Base-by-base conservation (phyloP, 2,329 filamentous ascomycete genomes). In the Pleomassaria siparia region DNA sequence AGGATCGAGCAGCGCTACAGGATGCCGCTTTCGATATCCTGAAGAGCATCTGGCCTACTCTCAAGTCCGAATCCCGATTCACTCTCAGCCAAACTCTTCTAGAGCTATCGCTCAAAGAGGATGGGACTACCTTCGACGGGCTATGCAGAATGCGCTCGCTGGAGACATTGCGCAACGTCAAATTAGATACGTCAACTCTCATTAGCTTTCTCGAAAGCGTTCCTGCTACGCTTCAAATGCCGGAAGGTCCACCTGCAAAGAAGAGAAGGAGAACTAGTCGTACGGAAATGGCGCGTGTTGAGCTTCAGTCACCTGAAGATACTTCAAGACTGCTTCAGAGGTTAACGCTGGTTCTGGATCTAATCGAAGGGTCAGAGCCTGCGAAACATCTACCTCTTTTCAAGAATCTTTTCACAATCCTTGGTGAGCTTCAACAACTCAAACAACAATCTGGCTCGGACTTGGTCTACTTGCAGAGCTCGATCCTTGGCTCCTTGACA, bases 401-500 rank as follows among this genome's bases (percentile, higher is more conserved):
- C 5, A 84, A 85, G 49, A 84, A 83, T 22, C 77, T 99, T 3
- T 99, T 97, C 73, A 85, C 86, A 47, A 81, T 89, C 0, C 80
- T 99, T n/a, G 86, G 87, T 4, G 89, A 95, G 62, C 79, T 99
- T 20, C 91, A 95, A 60, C 87, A 90, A 51, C 88, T 94, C 67
- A 87, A 89, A 66, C 82, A 84, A 21, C 83, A 92, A 48, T 84
- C 91, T 21, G 86, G 88, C 33, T 92, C 91, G 0, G 91, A 95
- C 65, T 80, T 96, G 51, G 89, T 91, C 13, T 97, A 97, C 72
- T 77, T 97, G 33, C 88, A 97, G 67, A 89, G 88, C 55, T 75
- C 97, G 43, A 85, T 94, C 7, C 80, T 99, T 30, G 83, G 87
- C 54, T 91, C 88, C 59, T 78, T 99, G 26, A 77, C 92, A 42